Percentiles rank a stretch among this genome's conserved stretches.
Evolutionary conservation across 306 rosid genomes (phyloP).

Genomic region (Rosa persica): DNA sequence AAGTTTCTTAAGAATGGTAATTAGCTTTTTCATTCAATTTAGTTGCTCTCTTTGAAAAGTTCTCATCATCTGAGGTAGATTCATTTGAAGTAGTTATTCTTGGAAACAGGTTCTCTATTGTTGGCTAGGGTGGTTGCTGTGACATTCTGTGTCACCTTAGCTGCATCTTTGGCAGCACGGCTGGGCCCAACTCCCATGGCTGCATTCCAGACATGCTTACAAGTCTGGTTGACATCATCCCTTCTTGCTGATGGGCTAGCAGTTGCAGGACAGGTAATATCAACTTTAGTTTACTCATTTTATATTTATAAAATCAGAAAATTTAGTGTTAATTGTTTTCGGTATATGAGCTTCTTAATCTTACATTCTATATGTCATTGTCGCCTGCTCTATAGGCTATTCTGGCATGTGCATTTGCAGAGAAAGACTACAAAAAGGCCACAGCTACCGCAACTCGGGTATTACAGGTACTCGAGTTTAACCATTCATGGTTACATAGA

Average conservation of each 20-base stretch:
- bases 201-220: conserved; percentile 90
- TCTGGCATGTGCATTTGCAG: conserved; percentile 84
- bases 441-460: conserved; percentile 55
- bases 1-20: conserved; percentile 84
- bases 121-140: conserved; percentile 85
- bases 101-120: conserved; percentile 56
- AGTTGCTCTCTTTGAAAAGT: background rate
- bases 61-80: background rate
- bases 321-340: background rate
- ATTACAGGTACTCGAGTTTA: conserved; percentile 43
- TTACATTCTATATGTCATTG: background rate
- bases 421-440: conserved; percentile 69
- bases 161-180: conserved; percentile 89
- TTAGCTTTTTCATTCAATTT: background rate
- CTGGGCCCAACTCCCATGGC: conserved; percentile 86
- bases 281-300: background rate
- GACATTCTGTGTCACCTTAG: conserved; percentile 88
- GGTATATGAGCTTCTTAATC: background rate
- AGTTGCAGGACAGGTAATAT: conserved; percentile 78
- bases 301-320: background rate
- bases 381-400: conserved; percentile 53
- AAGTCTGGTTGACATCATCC: conserved; percentile 92
- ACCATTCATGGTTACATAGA: background rate
- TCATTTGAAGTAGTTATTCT: background rate
- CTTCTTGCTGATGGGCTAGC: conserved; percentile 93